Conservation (phyloP, 2,329 filamentous ascomycete species). For the Aspergillus puulaauensis region DNA sequence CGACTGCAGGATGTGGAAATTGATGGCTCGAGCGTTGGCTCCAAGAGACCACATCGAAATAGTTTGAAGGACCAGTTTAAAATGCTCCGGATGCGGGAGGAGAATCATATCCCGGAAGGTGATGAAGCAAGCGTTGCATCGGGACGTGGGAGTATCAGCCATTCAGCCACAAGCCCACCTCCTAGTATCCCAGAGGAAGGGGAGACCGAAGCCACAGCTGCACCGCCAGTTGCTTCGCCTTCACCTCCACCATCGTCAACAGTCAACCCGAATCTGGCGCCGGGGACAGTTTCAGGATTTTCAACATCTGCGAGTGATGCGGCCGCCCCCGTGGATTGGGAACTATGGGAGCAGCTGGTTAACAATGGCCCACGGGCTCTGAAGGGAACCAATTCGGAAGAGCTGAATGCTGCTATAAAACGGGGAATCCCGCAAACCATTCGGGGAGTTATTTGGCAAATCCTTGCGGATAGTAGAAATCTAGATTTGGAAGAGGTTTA, state of each 20-base stretch:
- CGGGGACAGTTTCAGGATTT: slow-evolving; percentile 81
- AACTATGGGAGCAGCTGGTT: slow-evolving; percentile 94
- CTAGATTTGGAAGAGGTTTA: slow-evolving; percentile 87
- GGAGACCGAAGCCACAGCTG: slow-evolving; percentile 37
- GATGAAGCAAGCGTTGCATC: slow-evolving; percentile 54
- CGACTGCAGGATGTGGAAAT: slow-evolving; percentile 66
- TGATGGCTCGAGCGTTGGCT: slow-evolving; percentile 46
- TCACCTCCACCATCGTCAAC: slow-evolving; percentile 51
- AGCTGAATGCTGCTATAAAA: slow-evolving; percentile 86
- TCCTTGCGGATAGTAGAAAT: slow-evolving; percentile 91
- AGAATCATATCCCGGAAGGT: slow-evolving; percentile 60
- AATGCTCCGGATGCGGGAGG: slow-evolving; percentile 71
- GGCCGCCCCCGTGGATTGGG: slow-evolving; percentile 84
- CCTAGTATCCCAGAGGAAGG: slow-evolving; percentile 48
- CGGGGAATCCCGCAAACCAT: slow-evolving; percentile 93
- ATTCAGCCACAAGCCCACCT: slow-evolving; percentile 51
- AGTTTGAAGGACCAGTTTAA: slow-evolving; percentile 80
- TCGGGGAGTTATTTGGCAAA: slow-evolving; percentile 98
- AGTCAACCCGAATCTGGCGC: slow-evolving; percentile 70
- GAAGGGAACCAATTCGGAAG: slow-evolving; percentile 80
- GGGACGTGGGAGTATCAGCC: slow-evolving; percentile 43
- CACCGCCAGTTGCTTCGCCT: slow-evolving; percentile 26
- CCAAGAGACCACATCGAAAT: slow-evolving; percentile 53
- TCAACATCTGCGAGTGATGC: slow-evolving; percentile 67
- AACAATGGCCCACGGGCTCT: slow-evolving; percentile 91